These are phyloP conservation scores for Zymoseptoria passerinii DNA, from an alignment of 2,329 filamentous ascomycete genomes.

Conservation along the genomic window DNA sequence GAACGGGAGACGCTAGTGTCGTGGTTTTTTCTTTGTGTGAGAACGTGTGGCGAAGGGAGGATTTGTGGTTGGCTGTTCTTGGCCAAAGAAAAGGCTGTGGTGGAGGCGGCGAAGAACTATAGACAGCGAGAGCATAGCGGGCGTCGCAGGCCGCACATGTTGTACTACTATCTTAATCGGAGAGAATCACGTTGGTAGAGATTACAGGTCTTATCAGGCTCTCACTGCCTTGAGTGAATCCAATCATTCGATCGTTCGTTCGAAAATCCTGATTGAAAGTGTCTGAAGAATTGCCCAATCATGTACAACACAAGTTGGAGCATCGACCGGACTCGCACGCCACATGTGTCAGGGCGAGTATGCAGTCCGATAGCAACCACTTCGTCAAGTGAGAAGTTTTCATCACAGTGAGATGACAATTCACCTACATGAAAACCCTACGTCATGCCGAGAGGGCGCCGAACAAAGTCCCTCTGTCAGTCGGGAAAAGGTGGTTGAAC, in stretches of 20 bases:
- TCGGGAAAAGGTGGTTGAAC: background rate
- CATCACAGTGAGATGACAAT: background rate
- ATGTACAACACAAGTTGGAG: no score
- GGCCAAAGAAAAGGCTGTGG: background rate
- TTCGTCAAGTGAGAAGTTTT: background rate
- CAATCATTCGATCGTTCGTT: no score
- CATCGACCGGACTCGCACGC: no score
- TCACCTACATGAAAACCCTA: background rate
- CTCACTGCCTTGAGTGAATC: background rate
- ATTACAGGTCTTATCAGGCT: background rate
- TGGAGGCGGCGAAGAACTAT: background rate
- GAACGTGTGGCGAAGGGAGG: background rate
- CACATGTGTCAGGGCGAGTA: no score
- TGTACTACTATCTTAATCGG: background rate
- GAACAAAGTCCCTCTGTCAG: background rate
- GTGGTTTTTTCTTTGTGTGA: background rate
- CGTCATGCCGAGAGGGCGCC: background rate
- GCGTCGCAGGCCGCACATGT: background rate
- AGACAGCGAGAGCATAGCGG: background rate
- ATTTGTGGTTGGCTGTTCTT: background rate
- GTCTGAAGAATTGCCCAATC: no score
- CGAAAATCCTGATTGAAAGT: no score
- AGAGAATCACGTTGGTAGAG: background rate
- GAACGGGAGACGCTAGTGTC: slow-evolving; percentile 12
- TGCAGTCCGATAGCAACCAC: no score